Evolutionary conservation across 371 early-diverging fungal genomes (phyloP).

Genomic region (Mortierella sp.): DNA sequence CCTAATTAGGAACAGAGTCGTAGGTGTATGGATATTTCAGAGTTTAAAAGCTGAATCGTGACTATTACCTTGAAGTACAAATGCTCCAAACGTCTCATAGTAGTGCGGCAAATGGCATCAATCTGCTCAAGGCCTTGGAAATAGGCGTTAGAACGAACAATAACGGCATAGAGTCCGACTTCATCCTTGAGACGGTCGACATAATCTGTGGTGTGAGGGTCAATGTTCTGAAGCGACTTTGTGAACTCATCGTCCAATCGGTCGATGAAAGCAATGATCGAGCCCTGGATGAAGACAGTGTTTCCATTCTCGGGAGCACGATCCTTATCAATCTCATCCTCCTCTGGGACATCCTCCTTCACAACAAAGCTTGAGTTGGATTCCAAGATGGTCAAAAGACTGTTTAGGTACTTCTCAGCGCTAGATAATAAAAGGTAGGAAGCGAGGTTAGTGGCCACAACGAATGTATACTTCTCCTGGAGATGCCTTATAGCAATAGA

Average conservation of each 20-base stretch:
- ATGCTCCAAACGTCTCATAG: constrained; percentile 94
- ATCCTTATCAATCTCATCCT: constrained; percentile 79
- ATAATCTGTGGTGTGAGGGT: constrained; percentile 97
- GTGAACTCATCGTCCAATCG: constrained; percentile 98
- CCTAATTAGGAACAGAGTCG: background rate
- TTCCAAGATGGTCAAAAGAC: constrained; percentile 82
- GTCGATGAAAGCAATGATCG: constrained; percentile 90
- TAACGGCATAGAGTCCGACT: constrained; percentile 85
- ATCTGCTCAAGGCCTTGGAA: constrained; percentile 71
- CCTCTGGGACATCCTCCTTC: constrained; percentile 74
- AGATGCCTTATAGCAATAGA: no score
- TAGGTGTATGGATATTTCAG: no score
- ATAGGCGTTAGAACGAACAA: constrained; percentile 91
- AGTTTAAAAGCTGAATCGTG: no score
- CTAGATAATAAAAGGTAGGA: background rate
- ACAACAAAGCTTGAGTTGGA: constrained; percentile 69
- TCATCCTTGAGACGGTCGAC: constrained; percentile 95
- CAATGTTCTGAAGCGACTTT: constrained; percentile 93
- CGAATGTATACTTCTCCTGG: no score
- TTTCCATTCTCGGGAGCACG: constrained; percentile 65
- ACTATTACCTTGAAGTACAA: constrained; percentile 92
- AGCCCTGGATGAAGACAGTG: constrained; percentile 80
- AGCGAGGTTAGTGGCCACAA: no score
- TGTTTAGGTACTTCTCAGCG: constrained; percentile 78
- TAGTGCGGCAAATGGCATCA: constrained; percentile 75